Percentiles rank a stretch among this genome's conserved stretches.
Evolutionary conservation across 225 moss, liverwort and hornwort genomes (phyloP).

Genomic region (Climacium dendroides): DNA sequence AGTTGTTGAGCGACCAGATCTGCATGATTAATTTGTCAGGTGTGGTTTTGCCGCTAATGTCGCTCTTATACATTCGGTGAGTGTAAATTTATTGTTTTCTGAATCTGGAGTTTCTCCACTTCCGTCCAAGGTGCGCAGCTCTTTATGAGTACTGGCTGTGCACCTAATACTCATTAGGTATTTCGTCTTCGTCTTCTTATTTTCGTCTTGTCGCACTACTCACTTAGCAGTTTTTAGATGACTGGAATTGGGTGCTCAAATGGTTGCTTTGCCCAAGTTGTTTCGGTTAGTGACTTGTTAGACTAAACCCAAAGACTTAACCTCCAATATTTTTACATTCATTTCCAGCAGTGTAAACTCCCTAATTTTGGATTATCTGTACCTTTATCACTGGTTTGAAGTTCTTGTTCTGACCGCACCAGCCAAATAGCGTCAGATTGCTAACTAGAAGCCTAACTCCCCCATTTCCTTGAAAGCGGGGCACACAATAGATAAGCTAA

Average conservation of each 20-base stretch:
- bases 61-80: neutral
- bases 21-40: slow-evolving; percentile 51
- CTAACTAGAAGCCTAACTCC: neutral
- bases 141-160: neutral
- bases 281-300: neutral
- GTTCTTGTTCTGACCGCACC: neutral
- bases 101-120: neutral
- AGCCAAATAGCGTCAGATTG: neutral
- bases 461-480: neutral
- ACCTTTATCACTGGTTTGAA: neutral
- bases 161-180: neutral
- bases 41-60: neutral
- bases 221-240: neutral
- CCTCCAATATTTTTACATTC: neutral
- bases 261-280: neutral
- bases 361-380: neutral
- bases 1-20: slow-evolving; percentile 44
- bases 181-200: neutral
- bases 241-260: neutral
- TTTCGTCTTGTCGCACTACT: neutral
- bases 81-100: neutral
- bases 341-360: neutral
- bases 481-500: neutral
- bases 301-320: neutral
- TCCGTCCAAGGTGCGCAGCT: neutral